These are phyloP conservation scores for Letharia columbiana DNA, from an alignment of 495 filamentous ascomycete species.

Conservation along the genomic window DNA sequence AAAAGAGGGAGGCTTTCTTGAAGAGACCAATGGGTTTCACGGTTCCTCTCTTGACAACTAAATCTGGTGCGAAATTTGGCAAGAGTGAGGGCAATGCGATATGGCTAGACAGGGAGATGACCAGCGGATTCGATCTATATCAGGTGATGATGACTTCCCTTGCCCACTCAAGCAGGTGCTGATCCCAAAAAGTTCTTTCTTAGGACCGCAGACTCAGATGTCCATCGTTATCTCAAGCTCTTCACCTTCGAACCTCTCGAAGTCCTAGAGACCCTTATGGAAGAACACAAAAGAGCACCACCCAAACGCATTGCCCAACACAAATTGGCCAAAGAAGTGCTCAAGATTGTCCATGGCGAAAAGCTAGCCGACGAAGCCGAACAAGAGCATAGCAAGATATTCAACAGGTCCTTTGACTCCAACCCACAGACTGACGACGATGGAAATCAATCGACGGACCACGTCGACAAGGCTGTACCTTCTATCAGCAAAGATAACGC, in stretches of 20 bases:
- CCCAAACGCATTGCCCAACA: conserved; percentile 72
- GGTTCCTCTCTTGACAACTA: conserved; percentile 76
- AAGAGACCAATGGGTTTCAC: conserved; percentile 72
- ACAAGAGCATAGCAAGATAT: conserved; percentile 51
- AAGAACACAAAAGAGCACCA: conserved; percentile 55
- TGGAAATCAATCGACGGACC: not conserved
- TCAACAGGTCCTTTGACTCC: conserved; percentile 22
- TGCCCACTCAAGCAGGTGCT: not conserved
- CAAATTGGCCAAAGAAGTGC: conserved; percentile 67
- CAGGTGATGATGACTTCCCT: conserved; percentile 39
- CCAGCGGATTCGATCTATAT: conserved; percentile 77
- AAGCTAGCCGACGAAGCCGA: conserved; percentile 47
- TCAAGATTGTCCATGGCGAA: conserved; percentile 67
- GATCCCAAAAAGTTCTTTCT: conserved; percentile 60
- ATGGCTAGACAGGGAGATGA: conserved; percentile 80
- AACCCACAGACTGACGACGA: not conserved
- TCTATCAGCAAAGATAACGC: conserved; percentile 22
- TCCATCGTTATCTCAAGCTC: conserved; percentile 73
- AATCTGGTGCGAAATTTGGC: conserved; percentile 83
- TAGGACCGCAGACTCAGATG: conserved; percentile 67
- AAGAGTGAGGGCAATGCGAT: conserved; percentile 93
- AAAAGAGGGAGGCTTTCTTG: conserved; percentile 16
- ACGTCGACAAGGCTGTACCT: conserved; percentile 12
- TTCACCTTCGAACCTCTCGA: conserved; percentile 79
- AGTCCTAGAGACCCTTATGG: conserved; percentile 55